Evolutionary conservation across 176 grass and related monocot genomes (phyloP).

Genomic region (Aegilops umbellulata): DNA sequence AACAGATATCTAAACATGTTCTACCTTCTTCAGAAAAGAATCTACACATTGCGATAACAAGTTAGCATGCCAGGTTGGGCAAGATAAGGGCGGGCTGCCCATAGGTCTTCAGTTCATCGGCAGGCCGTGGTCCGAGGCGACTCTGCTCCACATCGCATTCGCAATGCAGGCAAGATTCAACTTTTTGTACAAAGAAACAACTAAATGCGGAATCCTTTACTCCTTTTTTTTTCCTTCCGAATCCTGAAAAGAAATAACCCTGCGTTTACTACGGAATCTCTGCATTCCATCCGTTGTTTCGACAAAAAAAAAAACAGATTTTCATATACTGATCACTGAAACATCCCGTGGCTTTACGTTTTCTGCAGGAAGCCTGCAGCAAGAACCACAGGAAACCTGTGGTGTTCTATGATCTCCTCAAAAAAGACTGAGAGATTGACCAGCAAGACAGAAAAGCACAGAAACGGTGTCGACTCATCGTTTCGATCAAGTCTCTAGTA

Average conservation of each 20-base stretch:
- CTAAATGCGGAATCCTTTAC: background rate
- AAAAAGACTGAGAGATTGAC: constrained; percentile 32
- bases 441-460: background rate
- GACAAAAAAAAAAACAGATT: background rate
- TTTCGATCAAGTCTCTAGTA: background rate
- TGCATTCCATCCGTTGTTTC: background rate
- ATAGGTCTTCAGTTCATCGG: constrained; percentile 97
- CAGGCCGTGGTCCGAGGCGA: constrained; percentile 89
- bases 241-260: background rate
- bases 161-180: constrained; percentile 63
- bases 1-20: background rate
- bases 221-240: background rate
- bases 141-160: constrained; percentile 82
- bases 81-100: constrained; percentile 74
- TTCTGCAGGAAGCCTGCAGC: constrained; percentile 59
- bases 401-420: constrained; percentile 89
- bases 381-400: constrained; percentile 59
- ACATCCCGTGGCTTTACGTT: background rate
- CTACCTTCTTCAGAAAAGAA: constrained; percentile 1
- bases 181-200: background rate
- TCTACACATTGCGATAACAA: background rate
- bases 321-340: background rate
- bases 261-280: background rate
- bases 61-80: constrained; percentile 53
- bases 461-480: background rate